phyloP scores from a whole-genome alignment of 306 rosid genomes.

The Psophocarpus tetragonolobus region DNA sequence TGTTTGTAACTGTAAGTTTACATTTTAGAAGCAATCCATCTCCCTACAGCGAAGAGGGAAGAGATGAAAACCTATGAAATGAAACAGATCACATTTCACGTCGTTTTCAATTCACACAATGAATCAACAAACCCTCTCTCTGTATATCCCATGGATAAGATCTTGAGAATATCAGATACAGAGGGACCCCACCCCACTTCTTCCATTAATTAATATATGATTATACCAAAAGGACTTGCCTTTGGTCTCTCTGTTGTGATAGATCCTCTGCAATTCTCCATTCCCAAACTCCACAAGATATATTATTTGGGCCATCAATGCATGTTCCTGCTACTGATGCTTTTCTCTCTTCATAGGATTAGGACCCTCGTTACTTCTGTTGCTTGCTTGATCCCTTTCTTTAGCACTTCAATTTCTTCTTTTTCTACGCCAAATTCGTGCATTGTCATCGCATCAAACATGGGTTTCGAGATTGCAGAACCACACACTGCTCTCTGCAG shows the following conservation, averaged over 20 bases:
- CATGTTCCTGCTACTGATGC: slow-evolving; percentile 24
- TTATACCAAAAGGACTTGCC: too few species aligned
- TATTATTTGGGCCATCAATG: slow-evolving; percentile 19
- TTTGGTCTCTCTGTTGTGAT: too few species aligned
- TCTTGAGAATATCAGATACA: slow-evolving; percentile 36
- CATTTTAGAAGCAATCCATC: slow-evolving; percentile 26
- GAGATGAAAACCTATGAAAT: not conserved
- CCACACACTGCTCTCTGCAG: slow-evolving; percentile 24
- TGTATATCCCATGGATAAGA: slow-evolving; percentile 49
- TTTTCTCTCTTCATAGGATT: slow-evolving; percentile 39
- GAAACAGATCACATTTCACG: not conserved
- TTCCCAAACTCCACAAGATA: too few species aligned
- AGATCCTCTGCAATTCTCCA: too few species aligned
- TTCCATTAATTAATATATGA: too few species aligned
- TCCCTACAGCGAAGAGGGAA: not conserved
- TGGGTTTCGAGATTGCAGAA: slow-evolving; percentile 19
- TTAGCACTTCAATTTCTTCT: not conserved
- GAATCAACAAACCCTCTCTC: too few species aligned
- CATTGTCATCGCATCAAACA: not conserved
- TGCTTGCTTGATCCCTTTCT: slow-evolving; percentile 29
- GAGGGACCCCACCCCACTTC: slow-evolving; percentile 56
- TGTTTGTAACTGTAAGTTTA: not conserved
- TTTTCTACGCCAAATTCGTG: not conserved
- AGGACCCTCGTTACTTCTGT: too few species aligned
- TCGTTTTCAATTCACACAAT: slow-evolving; percentile 28